These are phyloP conservation scores for Pestalotiopsis sp. DNA, from an alignment of 2,329 filamentous ascomycete species.

Conservation along the genomic window DNA sequence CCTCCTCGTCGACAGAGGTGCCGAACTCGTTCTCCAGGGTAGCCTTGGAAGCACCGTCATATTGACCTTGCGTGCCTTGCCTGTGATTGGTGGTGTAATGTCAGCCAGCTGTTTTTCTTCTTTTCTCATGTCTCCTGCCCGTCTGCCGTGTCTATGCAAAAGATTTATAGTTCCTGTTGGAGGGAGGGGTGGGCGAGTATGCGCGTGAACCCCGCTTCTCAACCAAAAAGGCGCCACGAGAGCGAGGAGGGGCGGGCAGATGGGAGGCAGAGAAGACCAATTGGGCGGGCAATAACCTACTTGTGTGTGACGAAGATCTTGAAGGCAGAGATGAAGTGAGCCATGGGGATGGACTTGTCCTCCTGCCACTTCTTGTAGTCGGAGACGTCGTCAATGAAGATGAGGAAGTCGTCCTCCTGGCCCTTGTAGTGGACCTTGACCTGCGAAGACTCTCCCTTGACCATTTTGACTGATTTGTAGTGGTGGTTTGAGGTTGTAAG, in stretches of 20 bases:
- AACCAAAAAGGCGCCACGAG: neutral
- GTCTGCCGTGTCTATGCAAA: neutral
- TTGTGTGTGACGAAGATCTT: slow-evolving; percentile 89
- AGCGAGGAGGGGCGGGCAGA: neutral
- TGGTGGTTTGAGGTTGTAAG: slow-evolving; percentile 12
- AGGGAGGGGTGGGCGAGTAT: neutral
- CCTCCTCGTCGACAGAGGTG: slow-evolving; percentile 76
- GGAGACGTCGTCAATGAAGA: slow-evolving; percentile 62
- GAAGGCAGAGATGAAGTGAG: slow-evolving; percentile 84
- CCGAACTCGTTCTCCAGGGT: slow-evolving; percentile 86
- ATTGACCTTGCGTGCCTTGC: slow-evolving; percentile 81
- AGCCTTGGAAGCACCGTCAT: slow-evolving; percentile 75
- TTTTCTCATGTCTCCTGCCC: neutral
- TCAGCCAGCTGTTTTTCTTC: neutral
- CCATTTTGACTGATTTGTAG: slow-evolving; percentile 52
- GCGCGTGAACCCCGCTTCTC: neutral
- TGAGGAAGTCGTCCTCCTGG: slow-evolving; percentile 57
- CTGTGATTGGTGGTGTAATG: slow-evolving; percentile 44
- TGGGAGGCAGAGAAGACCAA: slow-evolving; percentile 19
- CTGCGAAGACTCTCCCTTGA: slow-evolving; percentile 70
- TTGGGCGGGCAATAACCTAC: slow-evolving; percentile 55
- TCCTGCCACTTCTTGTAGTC: slow-evolving; percentile 79
- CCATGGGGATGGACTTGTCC: slow-evolving; percentile 77
- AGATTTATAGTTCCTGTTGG: neutral
- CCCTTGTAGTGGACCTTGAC: slow-evolving; percentile 89